A percentile compares a stretch with the other conserved stretches of the same genome.
phyloP scores from a whole-genome alignment of 1,284 basidiomycete genomes.

The Melampsora abietis-canadensis region DNA sequence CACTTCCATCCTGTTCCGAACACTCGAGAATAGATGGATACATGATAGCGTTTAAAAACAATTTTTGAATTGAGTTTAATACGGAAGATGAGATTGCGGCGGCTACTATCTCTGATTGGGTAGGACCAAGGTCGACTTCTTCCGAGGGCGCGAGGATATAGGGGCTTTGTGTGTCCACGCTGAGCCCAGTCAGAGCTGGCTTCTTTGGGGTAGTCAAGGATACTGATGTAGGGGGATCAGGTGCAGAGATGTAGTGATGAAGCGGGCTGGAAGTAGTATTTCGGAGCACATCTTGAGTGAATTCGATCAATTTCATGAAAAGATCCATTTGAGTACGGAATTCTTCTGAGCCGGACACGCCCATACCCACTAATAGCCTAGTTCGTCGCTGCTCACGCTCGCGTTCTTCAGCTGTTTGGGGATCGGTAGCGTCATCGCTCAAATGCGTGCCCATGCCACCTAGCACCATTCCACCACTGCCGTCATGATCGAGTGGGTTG shows the following conservation, averaged over 20 bases:
- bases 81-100: constrained; percentile 59
- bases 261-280: constrained; percentile 54
- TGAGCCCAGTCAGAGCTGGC: constrained; percentile 54
- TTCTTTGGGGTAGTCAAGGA: constrained; percentile 49
- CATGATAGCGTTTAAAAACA: constrained; percentile 86
- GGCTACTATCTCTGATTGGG: constrained; percentile 42
- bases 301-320: constrained; percentile 83
- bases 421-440: constrained; percentile 55
- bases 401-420: constrained; percentile 59
- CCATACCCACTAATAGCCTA: constrained; percentile 64
- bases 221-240: constrained; percentile 45
- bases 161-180: constrained; percentile 49
- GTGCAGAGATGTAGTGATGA: constrained; percentile 60
- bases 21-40: constrained; percentile 92
- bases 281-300: constrained; percentile 74
- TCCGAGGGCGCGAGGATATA: constrained; percentile 5
- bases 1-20: constrained; percentile 84
- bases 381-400: constrained; percentile 60
- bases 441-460: constrained; percentile 59
- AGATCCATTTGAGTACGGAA: constrained; percentile 78
- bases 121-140: constrained; percentile 1
- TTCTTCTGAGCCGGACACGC: constrained; percentile 69
- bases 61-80: constrained; percentile 73
- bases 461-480: constrained; percentile 62
- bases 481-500: constrained; percentile 11